Evolutionary conservation across 1,284 basidiomycete genomes (phyloP), one percentile per base, ranked within the genome.

Genomic region (Puccinia novopanici): DNA sequence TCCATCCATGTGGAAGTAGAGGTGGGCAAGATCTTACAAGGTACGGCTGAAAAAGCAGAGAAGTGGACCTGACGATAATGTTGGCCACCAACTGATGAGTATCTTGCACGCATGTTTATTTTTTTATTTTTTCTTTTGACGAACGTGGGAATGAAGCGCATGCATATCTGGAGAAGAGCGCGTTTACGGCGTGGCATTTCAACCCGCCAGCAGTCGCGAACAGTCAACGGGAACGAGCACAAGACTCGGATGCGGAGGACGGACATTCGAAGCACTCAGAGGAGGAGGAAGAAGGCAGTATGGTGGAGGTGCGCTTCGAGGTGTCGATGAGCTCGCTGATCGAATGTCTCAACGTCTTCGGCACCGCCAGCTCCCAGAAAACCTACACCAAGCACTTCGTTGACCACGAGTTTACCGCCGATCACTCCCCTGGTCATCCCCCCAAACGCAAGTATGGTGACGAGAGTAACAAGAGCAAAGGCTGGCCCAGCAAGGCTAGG

Each of bases 271-370:
- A 63, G 22, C n/a, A n/a, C n/a, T n/a, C n/a, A n/a, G 52, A 57
- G 37, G 50, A 70, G n/a, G 52, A 59, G 15, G 67, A 61, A 57
- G 65, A 70, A 17, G 54, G 30, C 17, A 52, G 27, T 9, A 34
- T 48, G 24, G 13, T 3, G 9, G 76, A 72, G 24, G 61, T 59
- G 0, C 34, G 42, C 27, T 79, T 79, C 59, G 76, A 79, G 70
- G 57, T 79, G 22, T 79, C 76, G 30, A 57, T 79, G 48, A 79
- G 67, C 57, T 55, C 76, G n/a, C 37, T 79, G 50, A 71, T 79
- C 17, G 76, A 79, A 50, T 72, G 67, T 40, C 22, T 79, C 3
- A 79, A 79, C 68, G 45, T 79, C 5, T 79, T 79, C 24, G 76
- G 76, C 19, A 79, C 76, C 19, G 76, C 76, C 6, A 68, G 50